These are phyloP conservation scores for Solanum etuberosum DNA, from an alignment of 257 asterid genomes.

Conservation along the genomic window DNA sequence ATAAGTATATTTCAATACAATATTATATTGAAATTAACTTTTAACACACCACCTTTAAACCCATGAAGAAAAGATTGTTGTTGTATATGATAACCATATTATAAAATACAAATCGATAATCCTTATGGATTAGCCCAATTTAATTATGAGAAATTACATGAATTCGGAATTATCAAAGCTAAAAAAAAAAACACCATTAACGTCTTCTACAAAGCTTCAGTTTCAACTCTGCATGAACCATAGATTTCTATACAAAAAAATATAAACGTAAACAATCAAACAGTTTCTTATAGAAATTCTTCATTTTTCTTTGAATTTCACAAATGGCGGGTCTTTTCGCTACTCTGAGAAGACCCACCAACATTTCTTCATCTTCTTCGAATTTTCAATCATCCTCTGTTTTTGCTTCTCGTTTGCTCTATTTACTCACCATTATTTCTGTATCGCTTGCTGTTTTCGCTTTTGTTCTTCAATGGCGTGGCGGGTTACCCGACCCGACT, in stretches of 20 bases:
- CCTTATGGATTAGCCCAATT: neutral
- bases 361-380: conserved; percentile 21
- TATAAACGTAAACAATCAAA: neutral
- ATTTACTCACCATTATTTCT: conserved; percentile 53
- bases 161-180: neutral
- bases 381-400: neutral
- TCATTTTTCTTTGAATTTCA: conserved; percentile 3
- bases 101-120: neutral
- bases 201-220: neutral
- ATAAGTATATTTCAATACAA: too few species aligned
- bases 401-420: conserved; percentile 17
- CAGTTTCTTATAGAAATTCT: neutral
- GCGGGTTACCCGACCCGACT: conserved; percentile 56
- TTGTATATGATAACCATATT: neutral
- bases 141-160: neutral
- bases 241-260: neutral
- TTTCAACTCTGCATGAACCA: neutral
- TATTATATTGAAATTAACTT: too few species aligned
- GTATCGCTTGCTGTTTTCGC: conserved; percentile 64
- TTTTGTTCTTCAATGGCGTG: conserved; percentile 80
- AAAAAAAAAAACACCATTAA: neutral
- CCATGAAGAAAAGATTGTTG: neutral
- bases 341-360: conserved; percentile 42
- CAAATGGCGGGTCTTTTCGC: conserved; percentile 66
- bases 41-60: neutral